Conservation (phyloP, 805 yeast species). For the Suhomyces sp. region DNA sequence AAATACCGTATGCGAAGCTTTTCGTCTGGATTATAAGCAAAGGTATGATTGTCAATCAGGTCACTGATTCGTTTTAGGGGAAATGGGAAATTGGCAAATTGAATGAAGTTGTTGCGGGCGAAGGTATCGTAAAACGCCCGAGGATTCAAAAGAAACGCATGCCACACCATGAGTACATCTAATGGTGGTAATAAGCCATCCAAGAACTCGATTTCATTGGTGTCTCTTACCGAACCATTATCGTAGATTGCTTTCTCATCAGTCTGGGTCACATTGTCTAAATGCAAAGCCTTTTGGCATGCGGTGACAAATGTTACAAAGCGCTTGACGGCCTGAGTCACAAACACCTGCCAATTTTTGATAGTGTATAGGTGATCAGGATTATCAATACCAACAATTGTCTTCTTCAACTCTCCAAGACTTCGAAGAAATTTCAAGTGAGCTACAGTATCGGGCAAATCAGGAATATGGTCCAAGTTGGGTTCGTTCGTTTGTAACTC, state of each 20-base stretch:
- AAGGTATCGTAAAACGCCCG: constrained; percentile 13
- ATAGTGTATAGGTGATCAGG: constrained; percentile 1
- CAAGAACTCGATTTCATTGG: not conserved
- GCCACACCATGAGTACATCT: constrained; percentile 25
- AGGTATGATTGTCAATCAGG: constrained; percentile 11
- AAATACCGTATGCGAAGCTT: constrained; percentile 5
- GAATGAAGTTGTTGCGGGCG: constrained; percentile 13
- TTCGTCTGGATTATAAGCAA: constrained; percentile 10
- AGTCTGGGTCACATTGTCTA: not conserved
- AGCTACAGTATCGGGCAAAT: constrained; percentile 14
- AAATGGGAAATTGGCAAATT: constrained; percentile 16
- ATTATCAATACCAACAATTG: constrained; percentile 4
- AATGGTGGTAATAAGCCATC: constrained; percentile 18
- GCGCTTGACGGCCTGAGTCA: constrained; percentile 21
- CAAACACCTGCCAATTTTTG: constrained; percentile 21
- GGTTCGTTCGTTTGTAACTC: not conserved
- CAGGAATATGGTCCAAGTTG: constrained; percentile 7
- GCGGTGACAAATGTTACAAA: constrained; percentile 21
- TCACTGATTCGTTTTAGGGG: constrained; percentile 14
- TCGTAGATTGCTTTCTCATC: constrained; percentile 4
- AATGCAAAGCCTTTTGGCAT: not conserved
- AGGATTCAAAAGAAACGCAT: constrained; percentile 21
- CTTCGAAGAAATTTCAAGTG: constrained; percentile 24
- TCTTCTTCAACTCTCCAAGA: constrained; percentile 17
- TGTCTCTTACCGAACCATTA: not conserved